These are phyloP conservation scores for Hortaea sp. DNA, from an alignment of 2,329 filamentous ascomycete species.

Conservation along the genomic window DNA sequence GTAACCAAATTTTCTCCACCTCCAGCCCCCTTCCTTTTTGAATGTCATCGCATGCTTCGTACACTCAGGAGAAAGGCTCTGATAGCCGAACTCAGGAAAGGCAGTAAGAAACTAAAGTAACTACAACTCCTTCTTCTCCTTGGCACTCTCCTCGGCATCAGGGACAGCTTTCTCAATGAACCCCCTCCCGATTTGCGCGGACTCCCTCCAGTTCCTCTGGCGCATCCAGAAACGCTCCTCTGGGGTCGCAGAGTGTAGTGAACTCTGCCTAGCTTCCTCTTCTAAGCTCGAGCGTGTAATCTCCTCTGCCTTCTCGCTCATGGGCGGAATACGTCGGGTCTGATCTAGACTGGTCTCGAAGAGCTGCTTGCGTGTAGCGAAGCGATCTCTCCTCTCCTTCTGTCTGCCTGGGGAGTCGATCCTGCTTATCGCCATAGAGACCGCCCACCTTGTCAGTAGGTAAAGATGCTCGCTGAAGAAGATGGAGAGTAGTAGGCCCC, in stretches of 20 bases:
- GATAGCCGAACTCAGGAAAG: not conserved
- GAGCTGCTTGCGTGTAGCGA: constrained; percentile 66
- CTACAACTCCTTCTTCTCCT: constrained; percentile 25
- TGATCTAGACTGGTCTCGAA: constrained; percentile 62
- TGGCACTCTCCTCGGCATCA: constrained; percentile 12
- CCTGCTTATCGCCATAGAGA: constrained; percentile 64
- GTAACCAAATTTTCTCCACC: not conserved
- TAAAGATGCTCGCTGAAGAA: constrained; percentile 85
- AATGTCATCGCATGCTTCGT: too few species aligned
- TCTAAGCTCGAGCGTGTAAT: constrained; percentile 58
- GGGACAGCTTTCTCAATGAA: constrained; percentile 36
- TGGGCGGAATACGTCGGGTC: constrained; percentile 37
- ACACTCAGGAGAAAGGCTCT: not conserved
- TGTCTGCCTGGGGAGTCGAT: constrained; percentile 79
- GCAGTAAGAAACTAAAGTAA: not conserved
- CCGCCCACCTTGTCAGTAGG: constrained; percentile 62
- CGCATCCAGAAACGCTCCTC: constrained; percentile 45
- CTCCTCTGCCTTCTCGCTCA: constrained; percentile 43
- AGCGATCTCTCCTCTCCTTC: constrained; percentile 74
- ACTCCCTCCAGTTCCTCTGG: constrained; percentile 41
- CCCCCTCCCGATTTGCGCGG: constrained; percentile 39
- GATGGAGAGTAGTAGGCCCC: constrained; percentile 72
- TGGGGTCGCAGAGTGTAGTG: constrained; percentile 30
- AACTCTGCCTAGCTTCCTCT: constrained; percentile 39
- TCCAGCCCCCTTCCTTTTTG: too few species aligned